These are phyloP conservation scores for Boletus eberwhitei DNA, from an alignment of 768 basidiomycete species.

Conservation along the genomic window DNA sequence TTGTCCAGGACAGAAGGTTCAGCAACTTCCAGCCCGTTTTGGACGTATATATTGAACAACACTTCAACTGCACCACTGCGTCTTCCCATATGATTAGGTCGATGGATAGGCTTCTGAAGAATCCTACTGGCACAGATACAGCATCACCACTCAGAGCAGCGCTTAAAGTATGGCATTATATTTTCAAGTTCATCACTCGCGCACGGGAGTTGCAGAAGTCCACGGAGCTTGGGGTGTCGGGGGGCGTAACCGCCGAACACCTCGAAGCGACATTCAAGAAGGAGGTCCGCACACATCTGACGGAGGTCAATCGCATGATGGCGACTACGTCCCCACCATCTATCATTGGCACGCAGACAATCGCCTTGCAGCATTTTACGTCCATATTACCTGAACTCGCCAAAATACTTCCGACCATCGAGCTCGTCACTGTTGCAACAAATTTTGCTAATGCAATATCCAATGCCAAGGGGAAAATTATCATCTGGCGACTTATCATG, in stretches of 20 bases:
- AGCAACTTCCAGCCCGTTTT: conserved; percentile 92
- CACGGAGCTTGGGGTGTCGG: conserved; percentile 74
- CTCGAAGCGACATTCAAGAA: conserved; percentile 81
- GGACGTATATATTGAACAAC: conserved; percentile 88
- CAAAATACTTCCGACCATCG: conserved; percentile 74
- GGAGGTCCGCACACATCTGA: conserved; percentile 73
- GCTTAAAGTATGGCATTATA: conserved; percentile 94
- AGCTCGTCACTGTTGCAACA: conserved; percentile 83
- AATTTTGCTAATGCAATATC: conserved; percentile 84
- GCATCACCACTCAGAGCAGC: conserved; percentile 82
- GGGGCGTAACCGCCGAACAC: conserved; percentile 81
- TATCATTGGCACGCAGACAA: conserved; percentile 95
- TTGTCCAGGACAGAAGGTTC: conserved; percentile 92
- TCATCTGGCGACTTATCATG: conserved; percentile 92
- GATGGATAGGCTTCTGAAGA: conserved; percentile 76
- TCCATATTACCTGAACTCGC: conserved; percentile 86
- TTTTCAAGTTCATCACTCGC: conserved; percentile 93
- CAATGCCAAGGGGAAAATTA: conserved; percentile 77
- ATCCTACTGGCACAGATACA: conserved; percentile 67
- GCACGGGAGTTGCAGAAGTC: conserved; percentile 84
- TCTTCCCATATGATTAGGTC: conserved; percentile 83
- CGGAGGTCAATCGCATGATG: conserved; percentile 89
- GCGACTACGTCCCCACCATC: conserved; percentile 67
- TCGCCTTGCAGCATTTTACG: conserved; percentile 90
- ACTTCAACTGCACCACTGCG: conserved; percentile 79